phyloP scores from a whole-genome alignment of 176 grass and related monocot genomes.

The sorghum (Sorghum bicolor) region Sorghum_bicolor_NCBIv3 NC_012874.2:64629501-64630000 shows the following conservation, averaged over 20 bases:
- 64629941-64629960: neutral
- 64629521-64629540: neutral
- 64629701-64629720: neutral
- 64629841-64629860: neutral
- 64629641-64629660: neutral
- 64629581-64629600: neutral
- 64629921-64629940: neutral
- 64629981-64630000: neutral
- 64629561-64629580: neutral
- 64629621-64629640: neutral
- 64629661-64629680: neutral
- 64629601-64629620: neutral
- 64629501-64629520: neutral
- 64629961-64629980: neutral
- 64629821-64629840: neutral
- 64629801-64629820: neutral
- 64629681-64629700: neutral
- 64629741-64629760: neutral
- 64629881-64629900: neutral
- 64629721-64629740: neutral
- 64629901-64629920: neutral
- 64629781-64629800: neutral
- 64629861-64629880: neutral
- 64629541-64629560: neutral
- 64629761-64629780: neutral